Conservation (phyloP, 179 eudicot species). For the Gypsophila paniculata region DNA sequence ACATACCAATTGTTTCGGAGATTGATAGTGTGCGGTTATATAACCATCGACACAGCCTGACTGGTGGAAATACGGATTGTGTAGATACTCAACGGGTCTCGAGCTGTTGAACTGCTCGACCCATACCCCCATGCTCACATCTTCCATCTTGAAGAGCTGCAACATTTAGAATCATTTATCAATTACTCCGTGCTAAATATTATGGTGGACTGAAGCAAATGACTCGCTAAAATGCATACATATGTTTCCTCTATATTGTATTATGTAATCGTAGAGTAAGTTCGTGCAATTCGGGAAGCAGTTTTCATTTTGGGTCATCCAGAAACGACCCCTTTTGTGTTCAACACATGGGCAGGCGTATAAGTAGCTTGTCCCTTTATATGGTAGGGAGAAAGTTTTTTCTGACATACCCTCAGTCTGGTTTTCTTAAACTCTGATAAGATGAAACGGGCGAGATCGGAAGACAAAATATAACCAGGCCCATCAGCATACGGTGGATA, state of each 20-base stretch:
- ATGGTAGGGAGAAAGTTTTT: neutral
- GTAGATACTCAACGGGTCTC: slow-evolving; percentile 57
- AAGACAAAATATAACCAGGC: slow-evolving; percentile 46
- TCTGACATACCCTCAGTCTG: slow-evolving; percentile 30
- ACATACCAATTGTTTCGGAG: slow-evolving; percentile 77
- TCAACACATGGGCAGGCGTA: too few species aligned
- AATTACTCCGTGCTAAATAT: neutral
- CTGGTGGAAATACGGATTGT: slow-evolving; percentile 58
- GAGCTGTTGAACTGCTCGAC: slow-evolving; percentile 66
- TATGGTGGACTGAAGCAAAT: too few species aligned
- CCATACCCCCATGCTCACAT: slow-evolving; percentile 96
- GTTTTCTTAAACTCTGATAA: slow-evolving; percentile 35
- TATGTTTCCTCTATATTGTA: too few species aligned
- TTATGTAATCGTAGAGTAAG: too few species aligned
- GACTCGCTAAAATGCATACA: too few species aligned
- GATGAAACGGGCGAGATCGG: slow-evolving; percentile 46
- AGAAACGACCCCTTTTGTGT: too few species aligned
- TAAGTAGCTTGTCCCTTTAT: too few species aligned
- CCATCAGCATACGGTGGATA: slow-evolving; percentile 67
- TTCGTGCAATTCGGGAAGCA: too few species aligned
- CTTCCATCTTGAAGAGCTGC: slow-evolving; percentile 95
- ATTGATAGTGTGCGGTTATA: slow-evolving; percentile 78
- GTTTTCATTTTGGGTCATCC: too few species aligned
- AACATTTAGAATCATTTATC: slow-evolving; percentile 7
- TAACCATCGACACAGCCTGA: slow-evolving; percentile 68